Evolutionary conservation across 2,329 filamentous ascomycete species (phyloP).

Genomic region (Penicillium sp.): DNA sequence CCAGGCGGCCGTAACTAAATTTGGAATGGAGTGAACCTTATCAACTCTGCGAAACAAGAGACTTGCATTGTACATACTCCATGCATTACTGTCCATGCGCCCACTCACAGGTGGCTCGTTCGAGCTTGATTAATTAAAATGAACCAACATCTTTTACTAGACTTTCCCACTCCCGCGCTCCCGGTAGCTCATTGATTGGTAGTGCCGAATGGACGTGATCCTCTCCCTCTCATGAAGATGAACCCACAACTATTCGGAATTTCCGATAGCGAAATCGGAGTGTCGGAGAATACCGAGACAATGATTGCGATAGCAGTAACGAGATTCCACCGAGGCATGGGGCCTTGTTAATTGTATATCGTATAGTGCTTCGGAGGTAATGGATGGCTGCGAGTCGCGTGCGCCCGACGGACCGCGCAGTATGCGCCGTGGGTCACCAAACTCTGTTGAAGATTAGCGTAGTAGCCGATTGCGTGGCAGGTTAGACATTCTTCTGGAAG

Average conservation of each 20-base stretch:
- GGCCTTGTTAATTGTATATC: neutral
- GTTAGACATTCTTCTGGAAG: constrained; percentile 8
- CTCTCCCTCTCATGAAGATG: neutral
- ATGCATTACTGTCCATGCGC: neutral
- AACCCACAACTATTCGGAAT: neutral
- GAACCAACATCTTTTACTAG: neutral
- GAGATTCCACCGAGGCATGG: neutral
- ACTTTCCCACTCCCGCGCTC: neutral
- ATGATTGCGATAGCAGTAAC: neutral
- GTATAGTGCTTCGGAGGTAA: neutral
- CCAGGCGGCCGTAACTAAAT: neutral
- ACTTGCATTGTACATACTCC: neutral
- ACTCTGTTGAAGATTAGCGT: constrained; percentile 9
- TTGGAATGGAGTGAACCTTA: neutral
- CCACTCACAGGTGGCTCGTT: neutral
- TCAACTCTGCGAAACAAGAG: neutral
- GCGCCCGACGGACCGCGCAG: constrained; percentile 12
- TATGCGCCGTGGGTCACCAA: constrained; percentile 12
- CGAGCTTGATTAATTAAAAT: neutral
- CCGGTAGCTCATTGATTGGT: neutral
- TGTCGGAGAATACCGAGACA: neutral
- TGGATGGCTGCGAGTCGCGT: neutral
- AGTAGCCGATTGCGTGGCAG: neutral
- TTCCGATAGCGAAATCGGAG: neutral
- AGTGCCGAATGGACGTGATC: too few relatives aligned